Conservation (phyloP, 306 rosid species). For the Trichosanthes cucumerina region DNA sequence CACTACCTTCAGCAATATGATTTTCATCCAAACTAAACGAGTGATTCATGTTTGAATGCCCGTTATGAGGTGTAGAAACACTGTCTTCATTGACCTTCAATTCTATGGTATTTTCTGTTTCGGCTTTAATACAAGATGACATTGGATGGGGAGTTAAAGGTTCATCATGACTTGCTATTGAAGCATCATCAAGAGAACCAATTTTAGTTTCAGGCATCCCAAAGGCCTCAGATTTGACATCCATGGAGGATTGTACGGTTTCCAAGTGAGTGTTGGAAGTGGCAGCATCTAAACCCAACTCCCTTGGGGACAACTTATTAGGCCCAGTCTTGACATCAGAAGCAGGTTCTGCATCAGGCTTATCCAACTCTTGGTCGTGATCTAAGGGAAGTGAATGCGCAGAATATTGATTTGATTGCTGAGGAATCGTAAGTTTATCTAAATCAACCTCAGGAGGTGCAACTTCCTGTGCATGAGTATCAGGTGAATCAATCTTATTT, state of each 20-base stretch:
- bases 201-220: conserved; percentile 24
- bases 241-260: conserved; percentile 16
- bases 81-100: conserved; percentile 36
- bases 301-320: conserved; percentile 16
- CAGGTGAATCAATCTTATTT: conserved; percentile 2
- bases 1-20: conserved; percentile 57
- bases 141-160: conserved; percentile 21
- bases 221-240: conserved; percentile 40
- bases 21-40: conserved; percentile 44
- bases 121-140: conserved; percentile 27
- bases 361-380: conserved; percentile 20
- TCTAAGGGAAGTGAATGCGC: conserved; percentile 19
- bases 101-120: conserved; percentile 24
- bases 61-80: conserved; percentile 39
- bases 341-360: conserved; percentile 16
- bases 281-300: conserved; percentile 1
- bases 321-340: conserved; percentile 26
- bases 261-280: conserved; percentile 17
- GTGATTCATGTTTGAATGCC: conserved; percentile 35
- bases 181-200: conserved; percentile 16
- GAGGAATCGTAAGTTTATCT: conserved; percentile 16
- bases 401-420: conserved; percentile 16
- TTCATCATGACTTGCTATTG: conserved; percentile 21
- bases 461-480: background rate
- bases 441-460: conserved; percentile 13